Base-by-base conservation (phyloP, 306 rosid species). In the Vigna angularis region DNA sequence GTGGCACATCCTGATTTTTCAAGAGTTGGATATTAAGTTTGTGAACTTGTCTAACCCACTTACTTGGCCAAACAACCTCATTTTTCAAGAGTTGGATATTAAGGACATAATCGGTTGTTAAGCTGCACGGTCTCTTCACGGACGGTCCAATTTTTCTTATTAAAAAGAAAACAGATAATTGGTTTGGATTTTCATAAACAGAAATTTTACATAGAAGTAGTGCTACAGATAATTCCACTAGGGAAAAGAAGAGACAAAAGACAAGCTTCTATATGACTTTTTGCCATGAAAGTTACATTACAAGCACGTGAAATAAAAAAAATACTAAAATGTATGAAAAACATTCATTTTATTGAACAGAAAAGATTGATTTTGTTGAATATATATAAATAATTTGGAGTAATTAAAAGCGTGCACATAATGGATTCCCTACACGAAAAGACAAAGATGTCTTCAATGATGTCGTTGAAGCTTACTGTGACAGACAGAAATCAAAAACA, bases 391-490 rank as follows among this genome's bases (percentile, higher is more conserved):
- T 0, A 34, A 55, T 24, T 8, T 9, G 2, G n/a, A 66, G 2
- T 10, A 9, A 32, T 38, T 17, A 42, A 66, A 66, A 17, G 52
- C 20, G 71, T 66, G 51, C 24, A 74, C 58, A 77, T 40, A 66
- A 22, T 24, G 10, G 70, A 40, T 77, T 52, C 20, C 83, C 69
- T 38, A 62, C 48, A 49, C n/a, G 47, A 63, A 59, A 34, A 74
- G 59, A 71, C 82, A 72, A 62, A 73, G 71, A 51, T 69, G 75
- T 26, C 3, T 26, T 2, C 28, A 3, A 26, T 26, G 2, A 26
- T 26, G 28, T 3, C 3, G 28, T 26, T 26, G 22, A 40, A 66
- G 70, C 79, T 86, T 85, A 83, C 78, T 88, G 20, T 82, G 82
- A 86, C 70, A 68, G 70, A 80, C 85, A 72, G 1, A 66, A 40